A percentile compares a stretch with the other conserved stretches of the same genome.
Evolutionary conservation across 176 grass and related monocot species (phyloP).

Genomic region (Zoysia japonica): DNA sequence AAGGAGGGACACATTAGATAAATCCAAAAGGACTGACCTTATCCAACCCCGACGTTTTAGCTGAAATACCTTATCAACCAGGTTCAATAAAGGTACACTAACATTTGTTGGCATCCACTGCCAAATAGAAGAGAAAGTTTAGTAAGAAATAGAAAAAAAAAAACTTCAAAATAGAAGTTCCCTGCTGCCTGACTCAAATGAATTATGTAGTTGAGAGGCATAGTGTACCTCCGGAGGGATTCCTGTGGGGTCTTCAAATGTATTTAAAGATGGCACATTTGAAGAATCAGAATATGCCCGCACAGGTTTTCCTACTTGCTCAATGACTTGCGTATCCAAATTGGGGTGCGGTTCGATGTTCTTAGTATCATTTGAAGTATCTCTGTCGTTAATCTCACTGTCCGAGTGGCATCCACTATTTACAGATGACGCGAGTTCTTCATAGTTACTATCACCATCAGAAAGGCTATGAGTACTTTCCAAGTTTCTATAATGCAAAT

Average conservation of each 20-base stretch:
- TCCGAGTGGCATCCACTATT: constrained; percentile 81
- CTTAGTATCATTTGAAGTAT: constrained; percentile 57
- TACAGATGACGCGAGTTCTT: constrained; percentile 50
- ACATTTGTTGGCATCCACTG: constrained; percentile 98
- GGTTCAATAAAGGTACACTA: constrained; percentile 80
- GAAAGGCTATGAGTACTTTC: constrained; percentile 71
- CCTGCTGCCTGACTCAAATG: constrained; percentile 17
- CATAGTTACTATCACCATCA: constrained; percentile 79
- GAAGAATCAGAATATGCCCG: constrained; percentile 53
- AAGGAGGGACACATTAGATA: constrained; percentile 10
- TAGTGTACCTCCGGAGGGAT: constrained; percentile 80
- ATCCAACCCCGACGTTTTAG: constrained; percentile 90
- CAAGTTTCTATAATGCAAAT: constrained; percentile 49
- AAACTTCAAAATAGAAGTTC: constrained; percentile 6
- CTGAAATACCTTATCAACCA: constrained; percentile 98
- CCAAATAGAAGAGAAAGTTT: constrained; percentile 27
- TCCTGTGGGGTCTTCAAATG: constrained; percentile 65
- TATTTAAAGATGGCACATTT: constrained; percentile 50
- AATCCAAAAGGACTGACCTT: constrained; percentile 54
- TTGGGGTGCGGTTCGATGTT: constrained; percentile 33
- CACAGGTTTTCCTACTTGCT: constrained; percentile 43
- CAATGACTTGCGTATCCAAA: constrained; percentile 49
- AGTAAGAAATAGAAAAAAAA: background rate
- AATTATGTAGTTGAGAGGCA: constrained; percentile 22
- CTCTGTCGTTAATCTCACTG: constrained; percentile 77